Conservation (phyloP, 805 yeast species). For the Phaffomyces thermotolerans region DNA sequence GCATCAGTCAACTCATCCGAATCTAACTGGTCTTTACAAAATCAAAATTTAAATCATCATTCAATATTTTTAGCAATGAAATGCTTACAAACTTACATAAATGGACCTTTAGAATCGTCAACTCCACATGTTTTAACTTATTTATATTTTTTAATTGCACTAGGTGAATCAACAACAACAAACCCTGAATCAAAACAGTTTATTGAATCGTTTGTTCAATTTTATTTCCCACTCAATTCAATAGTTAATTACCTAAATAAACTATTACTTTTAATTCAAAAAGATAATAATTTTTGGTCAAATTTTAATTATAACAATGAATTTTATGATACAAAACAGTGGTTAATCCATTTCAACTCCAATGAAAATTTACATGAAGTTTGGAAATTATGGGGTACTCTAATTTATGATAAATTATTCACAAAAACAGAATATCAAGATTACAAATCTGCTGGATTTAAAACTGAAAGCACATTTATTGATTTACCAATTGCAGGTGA, state of each 20-base stretch:
- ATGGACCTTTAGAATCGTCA: conserved; percentile 61
- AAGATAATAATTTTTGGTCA: conserved; percentile 9
- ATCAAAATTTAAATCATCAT: conserved; percentile 31
- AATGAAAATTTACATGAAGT: conserved; percentile 66
- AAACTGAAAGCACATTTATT: conserved; percentile 39
- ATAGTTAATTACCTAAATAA: conserved; percentile 58
- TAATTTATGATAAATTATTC: conserved; percentile 64
- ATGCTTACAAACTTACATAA: conserved; percentile 56
- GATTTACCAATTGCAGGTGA: conserved; percentile 65
- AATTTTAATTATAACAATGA: conserved; percentile 12
- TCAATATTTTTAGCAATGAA: conserved; percentile 63
- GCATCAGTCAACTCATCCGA: conserved; percentile 24
- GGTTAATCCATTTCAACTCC: conserved; percentile 43
- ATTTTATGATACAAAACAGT: conserved; percentile 20
- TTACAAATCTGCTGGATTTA: conserved; percentile 49
- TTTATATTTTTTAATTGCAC: conserved; percentile 62
- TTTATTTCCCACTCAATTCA: conserved; percentile 63
- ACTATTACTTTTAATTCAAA: conserved; percentile 32
- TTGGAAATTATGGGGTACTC: conserved; percentile 81
- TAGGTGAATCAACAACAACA: conserved; percentile 46
- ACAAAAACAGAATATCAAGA: conserved; percentile 47
- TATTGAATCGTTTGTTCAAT: conserved; percentile 44
- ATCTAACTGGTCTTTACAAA: conserved; percentile 5
- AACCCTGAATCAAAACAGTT: conserved; percentile 40
- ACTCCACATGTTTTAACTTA: conserved; percentile 72